Evolutionary conservation across 306 rosid genomes (phyloP).

Genomic region (Cyamopsis tetragonoloba): DNA sequence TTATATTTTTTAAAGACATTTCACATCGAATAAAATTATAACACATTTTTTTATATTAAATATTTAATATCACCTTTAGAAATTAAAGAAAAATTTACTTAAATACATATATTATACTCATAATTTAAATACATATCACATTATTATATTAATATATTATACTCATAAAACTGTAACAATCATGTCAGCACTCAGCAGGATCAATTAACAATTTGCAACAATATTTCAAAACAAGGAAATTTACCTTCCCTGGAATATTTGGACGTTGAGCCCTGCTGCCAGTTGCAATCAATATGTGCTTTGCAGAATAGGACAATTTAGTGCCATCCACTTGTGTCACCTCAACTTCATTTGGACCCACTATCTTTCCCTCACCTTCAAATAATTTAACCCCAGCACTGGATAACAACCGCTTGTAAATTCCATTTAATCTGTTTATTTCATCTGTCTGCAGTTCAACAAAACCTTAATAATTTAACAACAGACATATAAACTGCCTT

Average conservation of each 20-base stretch:
- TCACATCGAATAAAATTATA: no score
- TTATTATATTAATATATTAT: no score
- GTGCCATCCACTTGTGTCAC: slow-evolving; percentile 97
- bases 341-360: slow-evolving; percentile 89
- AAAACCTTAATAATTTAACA: neutral
- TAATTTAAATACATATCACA: no score
- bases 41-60: no score
- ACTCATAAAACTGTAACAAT: neutral
- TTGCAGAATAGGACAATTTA: slow-evolving; percentile 84
- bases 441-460: slow-evolving; percentile 74
- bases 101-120: no score
- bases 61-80: no score
- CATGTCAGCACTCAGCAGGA: neutral
- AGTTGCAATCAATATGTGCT: slow-evolving; percentile 87
- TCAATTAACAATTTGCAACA: slow-evolving; percentile 16
- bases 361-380: slow-evolving; percentile 94
- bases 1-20: no score
- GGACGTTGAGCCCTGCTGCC: slow-evolving; percentile 81
- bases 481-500: neutral
- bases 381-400: slow-evolving; percentile 81
- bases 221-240: slow-evolving; percentile 22
- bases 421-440: slow-evolving; percentile 78
- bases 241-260: slow-evolving; percentile 86
- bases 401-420: slow-evolving; percentile 85
- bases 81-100: no score